Evolutionary conservation across 2,329 filamentous ascomycete species (phyloP).

Genomic region (Ceratocystis destructans): DNA sequence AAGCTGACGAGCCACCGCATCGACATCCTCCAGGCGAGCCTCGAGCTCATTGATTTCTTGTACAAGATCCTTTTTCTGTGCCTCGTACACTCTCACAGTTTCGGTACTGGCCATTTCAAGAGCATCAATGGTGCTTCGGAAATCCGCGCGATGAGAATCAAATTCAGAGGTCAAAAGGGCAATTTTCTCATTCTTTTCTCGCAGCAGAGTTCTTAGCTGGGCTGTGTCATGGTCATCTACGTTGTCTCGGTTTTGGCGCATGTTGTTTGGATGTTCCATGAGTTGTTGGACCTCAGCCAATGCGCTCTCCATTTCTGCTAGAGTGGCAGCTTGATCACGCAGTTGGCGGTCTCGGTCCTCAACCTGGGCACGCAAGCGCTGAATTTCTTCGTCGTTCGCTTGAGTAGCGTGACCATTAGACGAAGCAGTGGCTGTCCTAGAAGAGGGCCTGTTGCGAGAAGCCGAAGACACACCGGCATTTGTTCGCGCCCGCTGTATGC

Average conservation of each 20-base stretch:
- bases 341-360: constrained; percentile 76
- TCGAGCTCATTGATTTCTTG: constrained; percentile 72
- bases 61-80: constrained; percentile 74
- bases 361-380: constrained; percentile 57
- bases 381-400: constrained; percentile 55
- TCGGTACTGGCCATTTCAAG: constrained; percentile 90
- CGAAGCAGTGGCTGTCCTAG: constrained; percentile 34
- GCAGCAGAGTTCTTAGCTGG: constrained; percentile 66
- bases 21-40: constrained; percentile 74
- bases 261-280: constrained; percentile 44
- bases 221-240: constrained; percentile 52
- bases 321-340: constrained; percentile 68
- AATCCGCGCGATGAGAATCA: constrained; percentile 86
- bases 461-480: constrained; percentile 42
- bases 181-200: constrained; percentile 96
- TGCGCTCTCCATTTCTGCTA: constrained; percentile 82
- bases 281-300: constrained; percentile 62
- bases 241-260: constrained; percentile 32
- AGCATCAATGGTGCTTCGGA: constrained; percentile 91
- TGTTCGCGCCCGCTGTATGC: constrained; percentile 24
- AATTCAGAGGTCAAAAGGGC: constrained; percentile 86
- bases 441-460: constrained; percentile 32
- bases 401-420: constrained; percentile 43
- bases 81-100: constrained; percentile 91
- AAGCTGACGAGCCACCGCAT: constrained; percentile 76